Percentiles rank a stretch among this genome's conserved stretches.
Conservation (phyloP, 2,329 filamentous ascomycete genomes). For the Colletotrichum lindemuthianum region DNA sequence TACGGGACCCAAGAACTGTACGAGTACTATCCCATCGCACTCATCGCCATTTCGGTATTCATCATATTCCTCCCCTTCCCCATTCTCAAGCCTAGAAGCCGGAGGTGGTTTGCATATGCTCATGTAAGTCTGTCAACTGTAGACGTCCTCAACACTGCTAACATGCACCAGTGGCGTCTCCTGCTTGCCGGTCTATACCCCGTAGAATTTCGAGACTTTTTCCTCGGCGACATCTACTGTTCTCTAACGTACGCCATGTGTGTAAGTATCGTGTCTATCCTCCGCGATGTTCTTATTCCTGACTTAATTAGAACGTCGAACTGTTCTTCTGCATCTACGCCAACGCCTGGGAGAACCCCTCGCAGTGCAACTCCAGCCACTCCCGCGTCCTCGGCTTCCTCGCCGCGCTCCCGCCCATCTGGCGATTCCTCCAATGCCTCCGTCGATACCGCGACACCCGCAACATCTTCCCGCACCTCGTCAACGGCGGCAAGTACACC, state of each 20-base stretch:
- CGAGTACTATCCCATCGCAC: constrained; percentile 85
- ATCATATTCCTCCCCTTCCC: constrained; percentile 82
- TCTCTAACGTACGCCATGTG: constrained; percentile 91
- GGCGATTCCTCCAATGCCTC: constrained; percentile 90
- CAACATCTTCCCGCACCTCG: constrained; percentile 90
- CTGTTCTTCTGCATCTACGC: constrained; percentile 95
- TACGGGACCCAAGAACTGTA: constrained; percentile 75
- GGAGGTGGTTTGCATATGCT: constrained; percentile 90
- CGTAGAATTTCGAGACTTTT: constrained; percentile 97
- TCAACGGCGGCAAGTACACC: constrained; percentile 91
- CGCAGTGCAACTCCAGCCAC: constrained; percentile 85
- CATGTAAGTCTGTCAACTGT: constrained; percentile 67
- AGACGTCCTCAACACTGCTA: neutral
- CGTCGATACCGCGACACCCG: constrained; percentile 88
- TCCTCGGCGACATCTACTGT: constrained; percentile 97
- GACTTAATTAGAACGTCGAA: constrained; percentile 75
- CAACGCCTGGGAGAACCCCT: constrained; percentile 76
- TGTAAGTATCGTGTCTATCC: constrained; percentile 61
- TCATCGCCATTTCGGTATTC: constrained; percentile 74
- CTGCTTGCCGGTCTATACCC: constrained; percentile 87
- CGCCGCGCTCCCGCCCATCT: constrained; percentile 82
- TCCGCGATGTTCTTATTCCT: neutral
- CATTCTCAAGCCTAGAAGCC: constrained; percentile 77
- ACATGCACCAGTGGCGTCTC: constrained; percentile 77
- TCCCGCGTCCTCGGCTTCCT: constrained; percentile 90